Base-by-base conservation (phyloP, 2,329 filamentous ascomycete species). In the Epicoccum sorghinum region DNA sequence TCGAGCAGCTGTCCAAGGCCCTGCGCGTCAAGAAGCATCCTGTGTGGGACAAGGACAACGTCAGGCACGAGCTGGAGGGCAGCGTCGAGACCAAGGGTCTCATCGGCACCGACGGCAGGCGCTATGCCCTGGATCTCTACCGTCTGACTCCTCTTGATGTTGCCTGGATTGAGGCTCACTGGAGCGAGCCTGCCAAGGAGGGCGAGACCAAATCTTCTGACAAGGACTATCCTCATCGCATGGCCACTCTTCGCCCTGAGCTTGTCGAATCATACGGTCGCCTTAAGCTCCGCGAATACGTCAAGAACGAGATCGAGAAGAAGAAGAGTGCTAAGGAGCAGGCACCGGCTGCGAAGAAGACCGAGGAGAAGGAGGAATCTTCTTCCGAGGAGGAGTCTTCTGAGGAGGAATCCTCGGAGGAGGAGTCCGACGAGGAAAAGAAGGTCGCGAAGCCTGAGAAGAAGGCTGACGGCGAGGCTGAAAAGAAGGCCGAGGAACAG, bases 71-170 rank as follows among this genome's bases (percentile, higher is more conserved):
- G 58, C 82, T 99, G 3, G 93, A 98, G 75, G 91, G 90, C 36
- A 98, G 93, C 68, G 93, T 99, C 12, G 95, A 99, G 78, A 99
- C 95, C 47, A 99, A 99, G 80, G 95, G 95, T 47, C 81, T 99
- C n/a, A 82, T 99, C 66, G 95, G 95, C 42, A 99, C 95, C 1
- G 95, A 99, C 70, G 95, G 93, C 33, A 86, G 95, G 66, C 97
- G 96, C 74, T 99, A 99, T 71, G 91, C 97, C n/a, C 84, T 99
- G 45, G 95, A 99, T 69, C 80, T 99, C 47, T 99, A 99, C 80
- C 87, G 95, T 53, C 89, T 98, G 60, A 96, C 95, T 3, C 95
- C 95, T 5, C 79, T 98, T 52, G 95, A 99, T 75, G 87, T 97
- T 51, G 77, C 83, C 22, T 99, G 96, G 93, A 83, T 96, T 65